Conservation (phyloP, 2,329 filamentous ascomycete genomes). For the Aspergillus eucalypticola region DNA sequence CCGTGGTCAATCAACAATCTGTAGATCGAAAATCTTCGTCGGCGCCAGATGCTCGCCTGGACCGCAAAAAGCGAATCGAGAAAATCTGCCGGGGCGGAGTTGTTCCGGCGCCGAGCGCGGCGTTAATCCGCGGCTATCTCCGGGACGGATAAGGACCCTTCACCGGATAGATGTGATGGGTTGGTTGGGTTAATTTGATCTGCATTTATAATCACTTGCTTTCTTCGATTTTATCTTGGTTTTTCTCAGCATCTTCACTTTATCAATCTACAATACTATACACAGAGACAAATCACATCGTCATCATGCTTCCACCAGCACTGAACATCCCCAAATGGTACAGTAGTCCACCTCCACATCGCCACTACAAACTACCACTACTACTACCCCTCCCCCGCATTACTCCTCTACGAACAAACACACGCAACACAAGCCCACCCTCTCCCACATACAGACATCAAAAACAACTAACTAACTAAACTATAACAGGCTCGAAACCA, state of each 20-base stretch:
- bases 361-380: neutral
- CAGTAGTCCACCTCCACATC: neutral
- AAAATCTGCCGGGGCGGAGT: slow-evolving; percentile 34
- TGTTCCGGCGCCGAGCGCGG: slow-evolving; percentile 31
- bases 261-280: neutral
- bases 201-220: neutral
- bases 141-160: slow-evolving; percentile 11
- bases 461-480: no score
- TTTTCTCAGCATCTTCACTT: no score
- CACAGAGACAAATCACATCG: neutral
- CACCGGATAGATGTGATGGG: slow-evolving; percentile 9
- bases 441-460: no score
- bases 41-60: slow-evolving; percentile 3
- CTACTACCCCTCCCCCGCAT: slow-evolving; percentile 22
- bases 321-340: slow-evolving; percentile 52
- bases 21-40: neutral
- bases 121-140: slow-evolving; percentile 33
- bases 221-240: no score
- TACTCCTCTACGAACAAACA: neutral
- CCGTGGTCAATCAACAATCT: slow-evolving; percentile 7
- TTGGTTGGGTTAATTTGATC: neutral
- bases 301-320: slow-evolving; percentile 39
- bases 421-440: neutral
- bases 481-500: slow-evolving; percentile 74
- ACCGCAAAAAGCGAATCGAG: slow-evolving; percentile 26